Conservation (phyloP, 1,284 basidiomycete species). For the Wallemia ichthyophaga region DNA sequence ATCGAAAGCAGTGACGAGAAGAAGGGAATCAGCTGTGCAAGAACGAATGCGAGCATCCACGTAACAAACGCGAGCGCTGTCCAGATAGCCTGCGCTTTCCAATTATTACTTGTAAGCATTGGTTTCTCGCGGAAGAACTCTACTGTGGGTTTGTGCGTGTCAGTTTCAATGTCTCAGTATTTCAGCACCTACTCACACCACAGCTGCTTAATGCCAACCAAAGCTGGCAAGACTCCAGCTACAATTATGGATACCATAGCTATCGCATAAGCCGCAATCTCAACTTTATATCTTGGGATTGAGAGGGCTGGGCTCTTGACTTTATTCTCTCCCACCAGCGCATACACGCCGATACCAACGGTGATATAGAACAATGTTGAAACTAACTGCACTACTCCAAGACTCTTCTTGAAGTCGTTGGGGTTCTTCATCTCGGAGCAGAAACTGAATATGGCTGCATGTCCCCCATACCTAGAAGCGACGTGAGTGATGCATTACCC, state of each 20-base stretch:
- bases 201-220: constrained; percentile 14
- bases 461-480: constrained; percentile 10
- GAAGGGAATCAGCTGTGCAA: constrained; percentile 14
- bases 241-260: constrained; percentile 14
- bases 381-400: constrained; percentile 11
- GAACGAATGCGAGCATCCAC: constrained; percentile 13
- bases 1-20: constrained; percentile 16
- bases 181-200: constrained; percentile 11
- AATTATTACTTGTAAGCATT: constrained; percentile 1
- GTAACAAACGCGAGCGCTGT: constrained; percentile 10
- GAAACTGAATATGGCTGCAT: constrained; percentile 14
- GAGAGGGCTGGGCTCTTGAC: constrained; percentile 12
- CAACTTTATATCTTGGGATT: constrained; percentile 10
- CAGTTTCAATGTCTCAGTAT: constrained; percentile 11
- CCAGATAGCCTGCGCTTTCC: constrained; percentile 11
- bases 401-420: constrained; percentile 15
- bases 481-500: not conserved
- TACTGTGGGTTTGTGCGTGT: constrained; percentile 1
- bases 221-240: constrained; percentile 13
- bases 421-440: constrained; percentile 14
- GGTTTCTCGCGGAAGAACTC: not conserved
- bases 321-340: constrained; percentile 11
- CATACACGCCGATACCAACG: constrained; percentile 9
- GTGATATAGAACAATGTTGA: not conserved
- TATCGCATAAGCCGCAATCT: constrained; percentile 11